phyloP scores from a whole-genome alignment of 192 early-diverging fungal species.

The Linnemannia elongata region DNA sequence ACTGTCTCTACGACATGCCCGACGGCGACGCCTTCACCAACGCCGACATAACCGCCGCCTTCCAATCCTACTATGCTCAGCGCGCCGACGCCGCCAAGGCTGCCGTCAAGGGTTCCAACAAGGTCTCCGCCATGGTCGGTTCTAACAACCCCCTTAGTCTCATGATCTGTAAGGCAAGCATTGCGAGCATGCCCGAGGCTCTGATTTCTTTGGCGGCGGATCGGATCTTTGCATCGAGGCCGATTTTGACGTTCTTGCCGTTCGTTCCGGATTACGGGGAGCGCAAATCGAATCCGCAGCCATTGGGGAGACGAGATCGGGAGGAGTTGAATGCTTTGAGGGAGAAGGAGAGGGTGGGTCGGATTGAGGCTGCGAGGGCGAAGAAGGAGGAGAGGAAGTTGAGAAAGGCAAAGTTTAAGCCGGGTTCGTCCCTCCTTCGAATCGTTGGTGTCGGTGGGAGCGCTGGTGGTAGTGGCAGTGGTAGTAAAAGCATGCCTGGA shows the following conservation, averaged over 20 bases:
- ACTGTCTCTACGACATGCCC: slow-evolving; percentile 37
- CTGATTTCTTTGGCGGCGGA: slow-evolving; percentile 3
- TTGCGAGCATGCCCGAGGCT: slow-evolving; percentile 18
- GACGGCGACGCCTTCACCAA: slow-evolving; percentile 21
- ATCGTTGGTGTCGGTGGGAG: not conserved
- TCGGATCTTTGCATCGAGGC: slow-evolving; percentile 23
- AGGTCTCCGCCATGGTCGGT: slow-evolving; percentile 12
- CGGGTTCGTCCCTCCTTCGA: not conserved
- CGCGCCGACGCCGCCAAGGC: slow-evolving; percentile 23
- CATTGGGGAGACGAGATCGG: slow-evolving; percentile 18
- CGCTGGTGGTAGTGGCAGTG: too few species aligned
- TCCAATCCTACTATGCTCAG: slow-evolving; percentile 28
- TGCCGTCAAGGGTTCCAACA: slow-evolving; percentile 27
- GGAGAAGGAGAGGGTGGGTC: not conserved
- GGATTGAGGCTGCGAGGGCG: not conserved
- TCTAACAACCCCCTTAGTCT: not conserved
- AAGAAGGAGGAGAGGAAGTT: slow-evolving; percentile 7
- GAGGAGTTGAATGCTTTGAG: slow-evolving; percentile 20
- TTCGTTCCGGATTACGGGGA: slow-evolving; percentile 26
- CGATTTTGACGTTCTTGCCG: slow-evolving; percentile 25
- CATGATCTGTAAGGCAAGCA: slow-evolving; percentile 18
- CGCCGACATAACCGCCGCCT: slow-evolving; percentile 27
- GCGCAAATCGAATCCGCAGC: slow-evolving; percentile 19
- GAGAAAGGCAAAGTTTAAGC: not conserved
- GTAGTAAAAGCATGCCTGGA: not conserved